Conservation (phyloP, 306 rosid genomes). For the Prunus salicina region DNA sequence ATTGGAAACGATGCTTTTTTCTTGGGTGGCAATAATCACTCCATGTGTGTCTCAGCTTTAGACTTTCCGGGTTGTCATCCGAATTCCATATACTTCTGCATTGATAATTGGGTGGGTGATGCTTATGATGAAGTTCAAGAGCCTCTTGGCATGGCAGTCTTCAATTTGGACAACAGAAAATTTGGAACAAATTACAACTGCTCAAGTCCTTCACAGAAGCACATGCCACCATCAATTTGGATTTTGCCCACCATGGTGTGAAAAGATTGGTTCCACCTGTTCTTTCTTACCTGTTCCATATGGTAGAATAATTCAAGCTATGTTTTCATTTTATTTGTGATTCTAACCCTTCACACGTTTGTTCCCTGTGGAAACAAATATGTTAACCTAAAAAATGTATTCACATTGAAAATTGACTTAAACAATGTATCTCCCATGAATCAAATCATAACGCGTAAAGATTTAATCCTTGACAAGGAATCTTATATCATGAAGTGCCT, state of each 20-base stretch:
- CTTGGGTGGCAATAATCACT: background rate
- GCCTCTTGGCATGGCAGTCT: background rate
- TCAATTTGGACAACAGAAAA: background rate
- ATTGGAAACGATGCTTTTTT: conserved; percentile 2
- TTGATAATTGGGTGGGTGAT: background rate
- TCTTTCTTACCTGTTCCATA: background rate
- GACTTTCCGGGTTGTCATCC: conserved; percentile 1
- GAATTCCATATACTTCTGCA: background rate
- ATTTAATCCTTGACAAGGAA: background rate
- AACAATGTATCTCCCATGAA: background rate
- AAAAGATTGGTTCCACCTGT: background rate
- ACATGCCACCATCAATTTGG: conserved; percentile 10
- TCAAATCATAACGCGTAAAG: background rate
- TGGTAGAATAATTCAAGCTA: background rate
- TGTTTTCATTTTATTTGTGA: background rate
- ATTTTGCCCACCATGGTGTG: conserved; percentile 17
- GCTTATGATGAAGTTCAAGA: background rate
- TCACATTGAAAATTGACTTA: no score
- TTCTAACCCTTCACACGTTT: background rate
- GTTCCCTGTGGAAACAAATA: no score
- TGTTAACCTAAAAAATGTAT: no score
- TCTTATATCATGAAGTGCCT: background rate
- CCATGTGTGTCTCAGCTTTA: conserved; percentile 1
- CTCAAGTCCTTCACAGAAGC: conserved; percentile 3
- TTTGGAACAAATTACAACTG: background rate